Conservation (phyloP, 2,329 filamentous ascomycete species). For the Bipolaris sorokiniana region DNA sequence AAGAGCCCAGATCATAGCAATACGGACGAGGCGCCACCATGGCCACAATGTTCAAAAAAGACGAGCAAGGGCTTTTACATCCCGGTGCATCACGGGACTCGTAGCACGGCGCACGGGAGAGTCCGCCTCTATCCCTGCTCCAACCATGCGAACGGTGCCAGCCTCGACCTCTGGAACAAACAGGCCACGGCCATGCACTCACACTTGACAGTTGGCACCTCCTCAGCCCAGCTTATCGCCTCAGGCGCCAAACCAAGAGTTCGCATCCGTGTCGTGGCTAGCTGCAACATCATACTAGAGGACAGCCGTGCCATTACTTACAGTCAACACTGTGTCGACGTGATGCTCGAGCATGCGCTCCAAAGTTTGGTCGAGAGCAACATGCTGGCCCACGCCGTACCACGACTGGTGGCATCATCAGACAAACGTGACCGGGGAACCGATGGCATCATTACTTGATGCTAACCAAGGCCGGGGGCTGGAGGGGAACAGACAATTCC, state of each 20-base stretch:
- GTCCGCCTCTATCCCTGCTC: conserved; percentile 31
- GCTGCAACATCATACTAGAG: conserved; percentile 1
- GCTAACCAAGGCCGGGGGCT: conserved; percentile 11
- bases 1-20: conserved; percentile 21
- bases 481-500: conserved; percentile 15
- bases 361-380: conserved; percentile 18
- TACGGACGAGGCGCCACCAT: conserved; percentile 25
- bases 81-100: conserved; percentile 35
- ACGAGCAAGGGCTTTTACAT: conserved; percentile 3
- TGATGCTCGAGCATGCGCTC: conserved; percentile 36
- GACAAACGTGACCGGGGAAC: conserved; percentile 20
- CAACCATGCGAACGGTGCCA: conserved; percentile 45
- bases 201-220: conserved; percentile 30
- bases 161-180: conserved; percentile 30
- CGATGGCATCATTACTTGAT: conserved; percentile 25
- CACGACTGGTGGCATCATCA: conserved; percentile 36
- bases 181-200: conserved; percentile 33
- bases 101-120: conserved; percentile 31
- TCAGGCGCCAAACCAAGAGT: conserved; percentile 46
- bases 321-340: conserved; percentile 17
- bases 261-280: conserved; percentile 41
- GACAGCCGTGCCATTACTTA: conserved; percentile 4
- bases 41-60: conserved; percentile 15
- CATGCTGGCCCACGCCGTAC: conserved; percentile 31
- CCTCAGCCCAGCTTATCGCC: conserved; percentile 31